Evolutionary conservation across 176 grass and related monocot genomes (phyloP), one percentile per base, ranked within the genome.

Genomic region (Hordeum marinum): DNA sequence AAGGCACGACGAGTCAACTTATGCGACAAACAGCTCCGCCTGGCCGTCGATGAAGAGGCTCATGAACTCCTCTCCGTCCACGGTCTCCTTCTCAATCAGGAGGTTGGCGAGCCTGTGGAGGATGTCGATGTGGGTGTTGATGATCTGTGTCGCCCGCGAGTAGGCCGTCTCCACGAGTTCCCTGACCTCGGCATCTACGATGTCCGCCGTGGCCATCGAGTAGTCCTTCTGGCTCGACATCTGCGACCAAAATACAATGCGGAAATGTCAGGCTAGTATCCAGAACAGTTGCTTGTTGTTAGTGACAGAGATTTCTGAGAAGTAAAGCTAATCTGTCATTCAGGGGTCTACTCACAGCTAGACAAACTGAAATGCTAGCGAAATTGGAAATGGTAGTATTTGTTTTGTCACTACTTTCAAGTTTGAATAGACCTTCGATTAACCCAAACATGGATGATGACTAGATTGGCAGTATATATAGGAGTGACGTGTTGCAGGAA

Each of bases 1-100:
- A 32, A 3, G 40, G 31, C 27, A 17, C 1, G 2, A 18, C 15
- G 12, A 25, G 9, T 6, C 20, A 12, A 25, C 61, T 93, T 68
- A 99, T 78, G 91, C 90, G 21, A 99, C 91, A 68, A 90, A 99
- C 61, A 99, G 63, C 88, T 96, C 93, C 3, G 96, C 93, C 36
- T 99, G 86, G 42, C 96, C 93, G 4, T 99, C 96, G 17, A 99
- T 99, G 82, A 99, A 99, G 31, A 99, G 78, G 86, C 93, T 99
- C 93, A 96, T 92, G 90, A 99, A 99, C 86, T 99, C 93, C 84
- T 99, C 96, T 0, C 96, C 96, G 11, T 99, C 96, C 32, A 99
- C 96, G 0, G 91, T 91, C 86, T 99, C 96, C 88, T 99, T 96
- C 88, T 99, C 96, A 3, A 99, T 96, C 32, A 99, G 90, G 83